Evolutionary conservation across 1,284 basidiomycete genomes (phyloP), one percentile per base, ranked within the genome.

Genomic region (Inonotus obliquus): DNA sequence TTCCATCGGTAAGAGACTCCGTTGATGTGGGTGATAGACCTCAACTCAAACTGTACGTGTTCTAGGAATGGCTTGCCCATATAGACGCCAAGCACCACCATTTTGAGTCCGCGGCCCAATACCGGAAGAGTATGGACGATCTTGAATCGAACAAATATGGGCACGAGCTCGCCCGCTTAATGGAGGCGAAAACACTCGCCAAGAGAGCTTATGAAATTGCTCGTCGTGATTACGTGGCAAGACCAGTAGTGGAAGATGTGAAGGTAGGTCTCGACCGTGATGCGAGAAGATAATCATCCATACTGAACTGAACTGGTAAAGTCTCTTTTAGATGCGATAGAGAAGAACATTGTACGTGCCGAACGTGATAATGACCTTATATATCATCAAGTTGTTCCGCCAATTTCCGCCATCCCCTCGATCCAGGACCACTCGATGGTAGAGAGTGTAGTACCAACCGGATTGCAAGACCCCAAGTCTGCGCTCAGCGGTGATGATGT

Each of bases 281-380:
- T 25, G 19, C 48, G 59, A 17, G 27, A n/a, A 59, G 9, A 19
- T 29, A 32, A 7, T 13, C n/a, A 14, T 35, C 19, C 3, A 48
- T 53, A 25, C 35, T 9, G 47, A 52, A 25, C 58, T 61, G 27
- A 65, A 58, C 10, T 65, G 66, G 35, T 45, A 47, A 66, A 91
- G 85, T 85, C 83, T 1, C 73, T 87, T 19, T 72, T 85, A 17
- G 84, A 92, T 69, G 85, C 79, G 21, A 78, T 97, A 19, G 83
- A 91, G 68, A 87, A 81, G 51, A 85, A 85, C 39, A 72, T 94
- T 21, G 74, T 79, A 2, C 82, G 92, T 14, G 93, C 96, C 0
- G 85, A 90, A 64, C 84, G 92, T 29, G 97, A 99, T 73, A 99
- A 99, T 70, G 92, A 98, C 72, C 78, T 98, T 4, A 97, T 99